Evolutionary conservation across 805 yeast genomes (phyloP).

Genomic region (Candida endomychidarum): DNA sequence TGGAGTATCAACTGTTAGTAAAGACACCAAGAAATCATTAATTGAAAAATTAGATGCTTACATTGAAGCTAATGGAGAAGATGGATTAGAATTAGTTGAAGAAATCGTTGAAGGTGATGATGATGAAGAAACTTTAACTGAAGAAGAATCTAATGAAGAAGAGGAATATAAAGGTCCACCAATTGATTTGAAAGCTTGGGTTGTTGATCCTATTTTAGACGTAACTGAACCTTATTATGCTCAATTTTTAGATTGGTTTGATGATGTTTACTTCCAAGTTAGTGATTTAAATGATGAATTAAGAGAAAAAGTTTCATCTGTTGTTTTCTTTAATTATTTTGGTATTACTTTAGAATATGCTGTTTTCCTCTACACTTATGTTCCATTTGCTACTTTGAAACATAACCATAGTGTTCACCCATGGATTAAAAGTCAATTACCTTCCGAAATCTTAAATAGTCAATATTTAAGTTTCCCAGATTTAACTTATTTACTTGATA

Average conservation of each 20-base stretch:
- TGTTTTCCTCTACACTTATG: conserved; percentile 32
- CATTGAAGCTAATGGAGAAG: conserved; percentile 24
- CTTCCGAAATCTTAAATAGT: conserved; percentile 7
- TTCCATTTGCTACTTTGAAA: conserved; percentile 36
- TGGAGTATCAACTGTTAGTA: conserved; percentile 33
- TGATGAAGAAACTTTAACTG: conserved; percentile 25
- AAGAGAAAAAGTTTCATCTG: conserved; percentile 39
- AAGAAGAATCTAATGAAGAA: conserved; percentile 27
- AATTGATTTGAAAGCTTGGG: conserved; percentile 34
- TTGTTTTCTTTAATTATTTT: conserved; percentile 36
- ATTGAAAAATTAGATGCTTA: conserved; percentile 36
- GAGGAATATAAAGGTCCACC: conserved; percentile 43
- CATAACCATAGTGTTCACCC: conserved; percentile 38
- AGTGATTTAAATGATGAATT: conserved; percentile 35
- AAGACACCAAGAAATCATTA: conserved; percentile 43
- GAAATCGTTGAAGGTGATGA: conserved; percentile 19
- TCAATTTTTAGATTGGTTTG: conserved; percentile 32
- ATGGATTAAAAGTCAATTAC: conserved; percentile 32
- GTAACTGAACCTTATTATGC: conserved; percentile 24
- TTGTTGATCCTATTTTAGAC: conserved; percentile 39
- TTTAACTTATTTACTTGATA: conserved; percentile 30
- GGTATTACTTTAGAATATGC: conserved; percentile 29
- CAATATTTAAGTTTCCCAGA: conserved; percentile 32
- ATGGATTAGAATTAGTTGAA: conserved; percentile 20
- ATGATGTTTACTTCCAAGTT: conserved; percentile 35